These are phyloP conservation scores for Rhizopogon salebrosus DNA, from an alignment of 768 basidiomycete genomes.

Conservation along the genomic window DNA sequence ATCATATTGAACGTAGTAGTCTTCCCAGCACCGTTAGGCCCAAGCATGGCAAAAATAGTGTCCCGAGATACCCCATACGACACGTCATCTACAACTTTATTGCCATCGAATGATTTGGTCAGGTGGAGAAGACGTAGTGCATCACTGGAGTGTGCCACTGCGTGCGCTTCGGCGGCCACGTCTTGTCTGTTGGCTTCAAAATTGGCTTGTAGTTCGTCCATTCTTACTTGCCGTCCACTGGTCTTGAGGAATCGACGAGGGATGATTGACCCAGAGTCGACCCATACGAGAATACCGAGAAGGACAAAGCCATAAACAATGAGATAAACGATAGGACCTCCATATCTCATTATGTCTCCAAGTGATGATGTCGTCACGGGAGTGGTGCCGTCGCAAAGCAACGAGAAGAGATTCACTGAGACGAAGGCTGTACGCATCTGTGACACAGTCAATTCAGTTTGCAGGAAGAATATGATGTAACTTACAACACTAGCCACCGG, in stretches of 20 bases:
- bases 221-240: conserved; percentile 9
- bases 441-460: neutral
- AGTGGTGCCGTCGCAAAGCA: conserved; percentile 58
- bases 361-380: conserved; percentile 42
- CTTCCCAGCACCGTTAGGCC: conserved; percentile 82
- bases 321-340: conserved; percentile 74
- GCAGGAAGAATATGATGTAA: conserved; percentile 5
- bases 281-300: conserved; percentile 61
- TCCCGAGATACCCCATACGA: conserved; percentile 60
- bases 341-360: conserved; percentile 54
- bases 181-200: conserved; percentile 35
- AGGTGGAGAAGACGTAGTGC: conserved; percentile 58
- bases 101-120: conserved; percentile 52
- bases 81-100: conserved; percentile 67
- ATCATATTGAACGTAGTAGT: conserved; percentile 81
- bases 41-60: conserved; percentile 67
- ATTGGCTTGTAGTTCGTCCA: conserved; percentile 10
- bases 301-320: conserved; percentile 54
- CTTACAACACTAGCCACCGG: conserved; percentile 68
- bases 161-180: conserved; percentile 48
- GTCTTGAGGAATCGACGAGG: conserved; percentile 32
- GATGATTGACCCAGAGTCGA: conserved; percentile 60
- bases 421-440: conserved; percentile 66
- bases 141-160: conserved; percentile 45
- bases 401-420: conserved; percentile 72